These are phyloP conservation scores for Kalanchoe fedtschenkoi DNA, from an alignment of 164 flowering plant genomes.

Conservation along the genomic window DNA sequence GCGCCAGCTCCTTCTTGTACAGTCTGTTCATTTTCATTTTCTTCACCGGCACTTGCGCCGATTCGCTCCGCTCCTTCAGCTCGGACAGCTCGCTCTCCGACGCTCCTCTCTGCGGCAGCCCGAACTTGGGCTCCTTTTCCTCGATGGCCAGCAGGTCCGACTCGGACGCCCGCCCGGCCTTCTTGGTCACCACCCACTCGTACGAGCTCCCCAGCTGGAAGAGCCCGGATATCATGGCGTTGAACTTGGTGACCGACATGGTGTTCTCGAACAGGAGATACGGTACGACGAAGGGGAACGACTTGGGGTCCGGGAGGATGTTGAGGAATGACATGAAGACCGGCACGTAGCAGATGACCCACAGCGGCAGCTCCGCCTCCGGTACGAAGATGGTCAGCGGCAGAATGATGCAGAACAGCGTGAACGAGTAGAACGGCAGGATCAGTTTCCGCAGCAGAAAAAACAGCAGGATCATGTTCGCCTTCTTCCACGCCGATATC, in stretches of 20 bases:
- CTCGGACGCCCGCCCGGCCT: conserved; percentile 78
- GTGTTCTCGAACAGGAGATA: conserved; percentile 87
- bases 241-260: conserved; percentile 90
- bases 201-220: conserved; percentile 84
- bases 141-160: conserved; percentile 52
- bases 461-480: conserved; percentile 58
- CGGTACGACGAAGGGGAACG: conserved; percentile 80
- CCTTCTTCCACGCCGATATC: conserved; percentile 64
- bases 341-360: conserved; percentile 76
- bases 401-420: conserved; percentile 71
- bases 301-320: conserved; percentile 73
- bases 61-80: conserved; percentile 42
- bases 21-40: conserved; percentile 57
- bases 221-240: conserved; percentile 78
- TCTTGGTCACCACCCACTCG: conserved; percentile 85
- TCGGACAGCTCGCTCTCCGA: conserved; percentile 63
- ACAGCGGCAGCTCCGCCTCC: conserved; percentile 65
- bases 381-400: conserved; percentile 81
- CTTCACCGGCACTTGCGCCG: conserved; percentile 19
- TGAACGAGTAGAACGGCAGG: conserved; percentile 83
- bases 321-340: conserved; percentile 67
- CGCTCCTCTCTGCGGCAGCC: conserved; percentile 40
- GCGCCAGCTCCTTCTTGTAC: conserved; percentile 64
- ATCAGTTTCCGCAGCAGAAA: conserved; percentile 69
- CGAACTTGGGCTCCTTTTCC: conserved; percentile 42